Conservation (phyloP, 345 rosid genomes). For the Citropsis articulata region DNA sequence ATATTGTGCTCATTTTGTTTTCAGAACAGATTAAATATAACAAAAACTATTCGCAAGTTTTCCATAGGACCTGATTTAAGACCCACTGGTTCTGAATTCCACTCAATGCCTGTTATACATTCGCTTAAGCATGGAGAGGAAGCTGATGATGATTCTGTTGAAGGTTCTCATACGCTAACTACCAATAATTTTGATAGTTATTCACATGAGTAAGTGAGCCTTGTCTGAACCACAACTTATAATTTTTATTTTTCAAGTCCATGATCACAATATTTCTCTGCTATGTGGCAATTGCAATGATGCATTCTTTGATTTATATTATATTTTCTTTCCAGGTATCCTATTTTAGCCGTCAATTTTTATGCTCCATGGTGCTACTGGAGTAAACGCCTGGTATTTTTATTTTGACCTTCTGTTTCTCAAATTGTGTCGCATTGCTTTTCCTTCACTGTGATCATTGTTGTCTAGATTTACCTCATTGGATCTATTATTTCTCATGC, state of each 20-base stretch:
- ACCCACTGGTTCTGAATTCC: slow-evolving; percentile 85
- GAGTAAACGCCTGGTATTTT: slow-evolving; percentile 89
- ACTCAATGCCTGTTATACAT: slow-evolving; percentile 52
- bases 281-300: neutral
- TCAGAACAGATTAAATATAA: slow-evolving; percentile 98
- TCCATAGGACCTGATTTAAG: slow-evolving; percentile 78
- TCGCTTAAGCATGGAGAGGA: slow-evolving; percentile 86
- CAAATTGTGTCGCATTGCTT: neutral
- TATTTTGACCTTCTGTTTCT: slow-evolving; percentile 12
- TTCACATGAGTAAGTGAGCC: slow-evolving; percentile 66
- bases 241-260: neutral
- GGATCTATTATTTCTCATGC: neutral
- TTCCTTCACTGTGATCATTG: neutral
- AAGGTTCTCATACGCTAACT: slow-evolving; percentile 59
- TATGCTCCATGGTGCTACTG: slow-evolving; percentile 98
- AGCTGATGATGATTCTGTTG: slow-evolving; percentile 54
- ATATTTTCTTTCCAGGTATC: slow-evolving; percentile 58
- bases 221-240: slow-evolving; percentile 6
- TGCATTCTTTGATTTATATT: slow-evolving; percentile 15
- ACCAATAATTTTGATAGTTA: slow-evolving; percentile 65
- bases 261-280: slow-evolving; percentile 8
- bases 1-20: slow-evolving; percentile 32
- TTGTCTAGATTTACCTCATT: neutral
- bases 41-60: slow-evolving; percentile 89
- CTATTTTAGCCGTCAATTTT: slow-evolving; percentile 87